Evolutionary conservation across 2,329 filamentous ascomycete genomes (phyloP).

Genomic region (Apiospora marii): DNA sequence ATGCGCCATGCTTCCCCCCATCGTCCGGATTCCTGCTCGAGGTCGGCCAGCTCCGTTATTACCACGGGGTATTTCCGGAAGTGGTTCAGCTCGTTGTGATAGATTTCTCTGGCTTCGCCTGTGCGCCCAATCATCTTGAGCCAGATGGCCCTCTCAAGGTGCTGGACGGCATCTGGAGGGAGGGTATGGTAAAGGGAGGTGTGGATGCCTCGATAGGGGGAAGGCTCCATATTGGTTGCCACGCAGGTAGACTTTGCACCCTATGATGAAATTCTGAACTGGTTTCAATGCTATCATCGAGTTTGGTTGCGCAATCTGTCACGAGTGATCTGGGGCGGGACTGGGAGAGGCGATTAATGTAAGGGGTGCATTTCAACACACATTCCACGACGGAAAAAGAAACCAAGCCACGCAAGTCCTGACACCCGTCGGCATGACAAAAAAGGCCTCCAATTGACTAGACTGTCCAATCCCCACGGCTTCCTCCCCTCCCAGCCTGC

Average conservation of each 20-base stretch:
- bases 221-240: not conserved
- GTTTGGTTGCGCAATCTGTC: not conserved
- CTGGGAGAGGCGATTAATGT: not conserved
- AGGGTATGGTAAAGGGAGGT: not conserved
- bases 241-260: not conserved
- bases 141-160: slow-evolving; percentile 4
- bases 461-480: not conserved
- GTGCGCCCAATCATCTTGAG: not conserved
- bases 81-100: not conserved
- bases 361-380: not conserved
- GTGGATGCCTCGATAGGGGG: slow-evolving; percentile 2
- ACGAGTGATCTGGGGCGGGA: not conserved
- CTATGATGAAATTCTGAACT: not conserved
- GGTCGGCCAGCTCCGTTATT: not conserved
- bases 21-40: not conserved
- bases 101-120: not conserved
- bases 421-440: not conserved
- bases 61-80: not conserved
- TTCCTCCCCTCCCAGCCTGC: not conserved
- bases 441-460: not conserved
- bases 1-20: slow-evolving; percentile 9
- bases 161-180: not conserved
- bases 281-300: too few species aligned
- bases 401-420: not conserved
- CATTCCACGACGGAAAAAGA: not conserved